Percentiles rank a stretch among this genome's conserved stretches.
phyloP scores from a whole-genome alignment of 2,329 filamentous ascomycete genomes.

The Camillea tinctor region DNA sequence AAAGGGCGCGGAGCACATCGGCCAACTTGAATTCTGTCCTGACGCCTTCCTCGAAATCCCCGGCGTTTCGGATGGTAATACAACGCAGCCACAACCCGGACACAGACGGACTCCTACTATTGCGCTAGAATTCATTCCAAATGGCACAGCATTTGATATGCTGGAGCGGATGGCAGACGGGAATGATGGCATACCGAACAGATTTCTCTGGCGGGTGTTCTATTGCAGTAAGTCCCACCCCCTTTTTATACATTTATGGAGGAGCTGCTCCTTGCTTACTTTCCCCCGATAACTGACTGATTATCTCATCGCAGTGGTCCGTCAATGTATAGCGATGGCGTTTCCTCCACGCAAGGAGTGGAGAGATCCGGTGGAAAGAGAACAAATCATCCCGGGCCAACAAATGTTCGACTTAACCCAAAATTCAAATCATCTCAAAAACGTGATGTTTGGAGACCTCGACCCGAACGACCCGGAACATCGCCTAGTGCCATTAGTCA shows the following conservation, averaged over 20 bases:
- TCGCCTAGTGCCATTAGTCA: conserved; percentile 5
- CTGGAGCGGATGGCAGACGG: background rate
- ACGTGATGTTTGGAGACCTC: conserved; percentile 3
- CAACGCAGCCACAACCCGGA: background rate
- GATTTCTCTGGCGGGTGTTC: conserved; percentile 18
- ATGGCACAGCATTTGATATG: conserved; percentile 1
- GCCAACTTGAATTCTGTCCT: conserved; percentile 3
- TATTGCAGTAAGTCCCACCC: conserved; percentile 35
- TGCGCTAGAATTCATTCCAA: conserved; percentile 12
- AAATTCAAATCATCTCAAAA: conserved; percentile 6
- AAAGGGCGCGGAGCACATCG: conserved; percentile 13
- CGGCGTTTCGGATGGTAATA: background rate
- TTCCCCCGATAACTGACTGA: background rate
- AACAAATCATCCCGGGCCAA: background rate
- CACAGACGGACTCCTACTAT: conserved; percentile 5
- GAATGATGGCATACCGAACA: conserved; percentile 5
- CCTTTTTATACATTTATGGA: conserved; percentile 7
- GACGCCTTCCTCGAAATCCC: conserved; percentile 3
- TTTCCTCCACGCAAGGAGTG: conserved; percentile 1
- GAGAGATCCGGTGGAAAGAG: background rate
- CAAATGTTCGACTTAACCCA: conserved; percentile 3
- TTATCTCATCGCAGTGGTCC: conserved; percentile 7
- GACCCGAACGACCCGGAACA: conserved; percentile 5
- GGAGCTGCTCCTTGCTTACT: background rate
- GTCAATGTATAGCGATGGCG: conserved; percentile 15